phyloP scores from a whole-genome alignment of 202 grass and related monocot species.

The Carex sylvatica region DNA sequence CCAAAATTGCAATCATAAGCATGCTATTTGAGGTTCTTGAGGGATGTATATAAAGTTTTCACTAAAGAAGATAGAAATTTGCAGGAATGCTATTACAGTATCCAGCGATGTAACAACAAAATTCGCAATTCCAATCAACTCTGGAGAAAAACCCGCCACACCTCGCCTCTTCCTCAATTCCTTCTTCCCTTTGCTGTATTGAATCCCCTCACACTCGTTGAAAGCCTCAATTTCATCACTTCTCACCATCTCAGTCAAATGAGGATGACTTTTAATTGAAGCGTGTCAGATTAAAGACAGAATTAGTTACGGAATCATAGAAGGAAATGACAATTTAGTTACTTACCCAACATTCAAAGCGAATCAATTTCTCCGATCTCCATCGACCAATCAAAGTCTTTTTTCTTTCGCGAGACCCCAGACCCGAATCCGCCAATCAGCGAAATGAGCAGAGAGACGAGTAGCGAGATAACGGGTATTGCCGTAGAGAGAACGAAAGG shows the following conservation, averaged over 20 bases:
- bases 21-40: neutral
- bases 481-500: no score
- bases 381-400: neutral
- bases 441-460: no score
- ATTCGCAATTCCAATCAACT: no score
- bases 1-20: neutral
- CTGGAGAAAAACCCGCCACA: no score
- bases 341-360: conserved; percentile 17
- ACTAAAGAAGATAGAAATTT: neutral
- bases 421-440: no score
- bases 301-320: neutral
- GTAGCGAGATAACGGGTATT: no score
- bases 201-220: conserved; percentile 30
- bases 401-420: no score
- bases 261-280: neutral
- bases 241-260: conserved; percentile 35
- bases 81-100: no score
- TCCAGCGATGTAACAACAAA: no score
- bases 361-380: neutral
- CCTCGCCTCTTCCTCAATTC: neutral
- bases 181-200: conserved; percentile 33
- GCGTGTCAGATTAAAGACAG: neutral
- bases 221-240: conserved; percentile 32
- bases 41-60: neutral
- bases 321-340: neutral